Evolutionary conservation across 768 basidiomycete genomes (phyloP).

Genomic region (Mrakia frigida): DNA sequence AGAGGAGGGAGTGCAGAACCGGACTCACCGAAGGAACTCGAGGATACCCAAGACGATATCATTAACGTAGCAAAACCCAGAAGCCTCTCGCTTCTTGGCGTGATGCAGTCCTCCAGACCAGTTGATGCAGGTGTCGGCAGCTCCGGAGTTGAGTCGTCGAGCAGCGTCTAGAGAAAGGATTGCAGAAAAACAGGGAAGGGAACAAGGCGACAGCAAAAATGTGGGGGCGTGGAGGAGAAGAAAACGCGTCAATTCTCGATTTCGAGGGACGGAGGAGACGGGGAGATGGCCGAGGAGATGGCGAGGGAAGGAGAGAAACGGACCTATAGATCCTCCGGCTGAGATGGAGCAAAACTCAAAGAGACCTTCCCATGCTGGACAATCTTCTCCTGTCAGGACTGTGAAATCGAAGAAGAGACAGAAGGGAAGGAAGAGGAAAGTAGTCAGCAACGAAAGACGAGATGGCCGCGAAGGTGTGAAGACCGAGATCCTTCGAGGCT

Average conservation of each 20-base stretch:
- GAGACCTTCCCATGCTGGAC: slow-evolving; percentile 90
- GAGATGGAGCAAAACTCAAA: slow-evolving; percentile 97
- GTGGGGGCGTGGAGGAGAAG: too few relatives aligned
- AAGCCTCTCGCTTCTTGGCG: slow-evolving; percentile 97
- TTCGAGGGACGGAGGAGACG: background rate
- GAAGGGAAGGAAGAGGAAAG: background rate
- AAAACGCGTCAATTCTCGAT: too few relatives aligned
- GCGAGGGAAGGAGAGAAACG: slow-evolving; percentile 15
- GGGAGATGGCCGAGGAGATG: background rate
- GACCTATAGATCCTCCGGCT: slow-evolving; percentile 89
- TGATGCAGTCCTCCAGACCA: slow-evolving; percentile 99
- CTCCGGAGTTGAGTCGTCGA: slow-evolving; percentile 67
- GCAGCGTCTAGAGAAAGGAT: slow-evolving; percentile 59
- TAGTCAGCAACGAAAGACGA: background rate
- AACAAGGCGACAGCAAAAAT: too few relatives aligned
- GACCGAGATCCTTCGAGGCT: background rate
- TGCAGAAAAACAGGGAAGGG: too few relatives aligned
- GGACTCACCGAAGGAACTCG: slow-evolving; percentile 74
- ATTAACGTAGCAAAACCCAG: slow-evolving; percentile 98
- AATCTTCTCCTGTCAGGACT: slow-evolving; percentile 73
- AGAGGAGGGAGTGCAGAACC: background rate
- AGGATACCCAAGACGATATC: slow-evolving; percentile 86
- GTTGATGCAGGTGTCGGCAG: slow-evolving; percentile 79
- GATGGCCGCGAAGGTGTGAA: too few relatives aligned
- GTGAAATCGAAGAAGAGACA: background rate